These are phyloP conservation scores for Sanghuangporus weigelae DNA, from an alignment of 1,284 basidiomycete genomes.

Conservation along the genomic window DNA sequence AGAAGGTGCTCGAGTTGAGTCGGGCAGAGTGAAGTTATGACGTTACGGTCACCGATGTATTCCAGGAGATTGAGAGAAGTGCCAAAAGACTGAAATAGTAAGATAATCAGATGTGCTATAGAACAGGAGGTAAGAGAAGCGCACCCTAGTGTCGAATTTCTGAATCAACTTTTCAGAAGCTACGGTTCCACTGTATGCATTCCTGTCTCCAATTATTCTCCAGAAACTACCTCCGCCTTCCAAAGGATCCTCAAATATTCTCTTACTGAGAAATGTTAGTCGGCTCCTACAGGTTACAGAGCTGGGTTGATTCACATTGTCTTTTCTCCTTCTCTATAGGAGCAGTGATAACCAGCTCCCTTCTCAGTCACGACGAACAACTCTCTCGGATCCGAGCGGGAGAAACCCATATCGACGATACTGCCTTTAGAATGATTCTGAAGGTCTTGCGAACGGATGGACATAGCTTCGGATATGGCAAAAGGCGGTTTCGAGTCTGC, in stretches of 20 bases:
- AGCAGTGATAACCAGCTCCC: constrained; percentile 19
- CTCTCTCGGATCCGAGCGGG: constrained; percentile 8
- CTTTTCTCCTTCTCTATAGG: constrained; percentile 4
- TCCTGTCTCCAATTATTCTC: constrained; percentile 17
- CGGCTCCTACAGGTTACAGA: not conserved
- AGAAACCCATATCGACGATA: constrained; percentile 20
- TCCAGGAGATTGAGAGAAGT: constrained; percentile 35
- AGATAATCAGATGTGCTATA: not conserved
- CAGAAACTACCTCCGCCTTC: constrained; percentile 29
- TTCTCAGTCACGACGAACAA: constrained; percentile 21
- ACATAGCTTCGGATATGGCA: constrained; percentile 13
- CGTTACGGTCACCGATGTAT: constrained; percentile 5
- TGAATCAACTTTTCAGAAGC: constrained; percentile 5
- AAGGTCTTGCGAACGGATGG: constrained; percentile 16
- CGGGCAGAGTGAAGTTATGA: constrained; percentile 20
- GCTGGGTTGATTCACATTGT: constrained; percentile 14
- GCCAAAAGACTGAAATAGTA: not conserved
- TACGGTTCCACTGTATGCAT: constrained; percentile 3
- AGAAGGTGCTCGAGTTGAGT: constrained; percentile 10
- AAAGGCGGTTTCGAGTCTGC: not conserved
- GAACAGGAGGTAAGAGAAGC: not conserved
- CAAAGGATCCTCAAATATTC: not conserved
- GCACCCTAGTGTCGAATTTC: constrained; percentile 15
- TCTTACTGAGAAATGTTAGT: not conserved
- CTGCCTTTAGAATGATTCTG: constrained; percentile 4